Base-by-base conservation (phyloP, 805 yeast species). In the Candida vartiovaarae region DNA sequence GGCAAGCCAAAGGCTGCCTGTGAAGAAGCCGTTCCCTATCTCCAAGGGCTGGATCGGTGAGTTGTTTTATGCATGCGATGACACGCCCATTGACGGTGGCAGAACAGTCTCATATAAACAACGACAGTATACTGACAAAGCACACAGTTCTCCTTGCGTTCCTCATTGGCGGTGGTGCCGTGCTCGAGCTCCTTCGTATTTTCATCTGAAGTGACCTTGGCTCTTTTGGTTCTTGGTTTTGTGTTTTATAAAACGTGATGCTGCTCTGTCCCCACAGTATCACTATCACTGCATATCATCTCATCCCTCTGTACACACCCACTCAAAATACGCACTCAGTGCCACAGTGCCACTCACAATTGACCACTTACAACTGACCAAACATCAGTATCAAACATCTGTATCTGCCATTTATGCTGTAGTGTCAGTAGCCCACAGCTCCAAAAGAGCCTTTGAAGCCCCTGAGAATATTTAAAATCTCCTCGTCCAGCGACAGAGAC, bases 161-260 rank as follows among this genome's bases (percentile, higher is more conserved):
- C 60, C 68, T 87, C 51, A 71, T 89, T 9, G 70, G 82, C 48
- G 96, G 96, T 45, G 95, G 95, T 54, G 95, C 90, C 49, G 48
- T 85, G 6, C 69, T 89, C 38, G 93, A 88, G 63, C 49, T 86
- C 36, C 46, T 86, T 28, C 72, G 80, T 50, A 53, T 74, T 42
- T 65, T 80, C 55, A 70, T 82, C 53, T 78, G 61, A 38, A 9
- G 15, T 34, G 20, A 15, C 20, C 20, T 15, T 15, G 20, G 20
- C 20, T 15, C 20, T 15, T 15, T 23, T 27, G 9, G 9, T 28
- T 26, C 7, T 9, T 35, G 26, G 27, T 15, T 15, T 15, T 15
- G 20, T 15, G 20, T 15, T 15, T 15, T 15, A 34, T 33, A 4
- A 34, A 20, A 24, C 37, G 20, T 9, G 26, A 7, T 8, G 25